Conservation (phyloP, 495 filamentous ascomycete species). For the Xylaria longipes region DNA sequence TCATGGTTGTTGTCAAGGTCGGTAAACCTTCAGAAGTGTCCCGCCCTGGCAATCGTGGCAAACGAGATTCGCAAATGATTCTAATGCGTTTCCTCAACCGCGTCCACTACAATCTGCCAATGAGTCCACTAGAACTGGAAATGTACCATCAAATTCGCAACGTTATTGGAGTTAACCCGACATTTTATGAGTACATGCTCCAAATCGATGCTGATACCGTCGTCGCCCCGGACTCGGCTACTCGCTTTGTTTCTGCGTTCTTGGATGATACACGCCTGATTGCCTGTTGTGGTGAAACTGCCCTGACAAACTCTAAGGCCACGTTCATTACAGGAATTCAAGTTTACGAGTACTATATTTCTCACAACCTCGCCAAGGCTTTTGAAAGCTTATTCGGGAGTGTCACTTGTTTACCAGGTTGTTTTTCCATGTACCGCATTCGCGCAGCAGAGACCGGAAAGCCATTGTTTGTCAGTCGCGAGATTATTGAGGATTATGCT, state of each 20-base stretch:
- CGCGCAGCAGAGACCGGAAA: constrained; percentile 92
- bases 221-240: constrained; percentile 88
- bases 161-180: constrained; percentile 97
- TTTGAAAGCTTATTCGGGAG: constrained; percentile 97
- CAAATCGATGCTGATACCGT: constrained; percentile 98
- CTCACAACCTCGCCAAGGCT: constrained; percentile 97
- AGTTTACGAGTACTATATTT: constrained; percentile 99
- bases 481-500: constrained; percentile 84
- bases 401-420: constrained; percentile 96
- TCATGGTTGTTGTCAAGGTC: constrained; percentile 95
- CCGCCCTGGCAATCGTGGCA: constrained; percentile 95
- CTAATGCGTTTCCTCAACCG: constrained; percentile 98
- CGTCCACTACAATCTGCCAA: constrained; percentile 93
- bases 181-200: constrained; percentile 96
- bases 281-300: constrained; percentile 93
- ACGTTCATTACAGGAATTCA: constrained; percentile 98
- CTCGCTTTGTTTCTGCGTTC: constrained; percentile 91
- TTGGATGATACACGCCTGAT: constrained; percentile 89
- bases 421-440: constrained; percentile 98
- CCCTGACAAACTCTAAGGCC: constrained; percentile 87
- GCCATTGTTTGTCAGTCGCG: constrained; percentile 91
- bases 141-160: constrained; percentile 99
- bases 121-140: constrained; percentile 96
- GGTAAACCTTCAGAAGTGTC: constrained; percentile 97
- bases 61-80: constrained; percentile 98